phyloP scores from a whole-genome alignment of 2,329 filamentous ascomycete genomes.

The Botrytis galanthina region DNA sequence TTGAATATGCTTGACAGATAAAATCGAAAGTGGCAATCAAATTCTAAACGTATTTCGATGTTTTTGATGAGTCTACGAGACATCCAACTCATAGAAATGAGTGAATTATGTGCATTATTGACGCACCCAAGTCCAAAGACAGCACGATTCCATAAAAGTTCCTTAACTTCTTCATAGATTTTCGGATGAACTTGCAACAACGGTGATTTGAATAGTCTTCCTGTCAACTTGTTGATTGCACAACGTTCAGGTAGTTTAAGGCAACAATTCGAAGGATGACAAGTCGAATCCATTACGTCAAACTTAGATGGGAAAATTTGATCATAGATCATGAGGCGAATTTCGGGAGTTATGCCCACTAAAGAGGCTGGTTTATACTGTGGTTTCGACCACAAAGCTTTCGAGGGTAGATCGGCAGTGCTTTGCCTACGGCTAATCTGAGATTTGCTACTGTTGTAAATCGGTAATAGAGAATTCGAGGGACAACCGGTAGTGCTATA shows the following conservation, averaged over 20 bases:
- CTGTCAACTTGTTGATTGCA: neutral
- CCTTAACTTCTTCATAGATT: neutral
- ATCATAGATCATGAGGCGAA: neutral
- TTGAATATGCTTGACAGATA: neutral
- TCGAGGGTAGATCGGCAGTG: neutral
- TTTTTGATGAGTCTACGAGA: neutral
- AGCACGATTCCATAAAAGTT: neutral
- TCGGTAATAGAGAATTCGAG: neutral
- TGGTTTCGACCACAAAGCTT: neutral
- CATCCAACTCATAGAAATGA: neutral
- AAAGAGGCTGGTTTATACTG: neutral
- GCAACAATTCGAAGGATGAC: neutral
- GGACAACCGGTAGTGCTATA: neutral
- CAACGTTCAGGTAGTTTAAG: too few species aligned
- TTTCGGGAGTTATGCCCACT: neutral
- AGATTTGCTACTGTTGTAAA: neutral
- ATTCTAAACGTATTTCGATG: neutral
- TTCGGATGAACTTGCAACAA: neutral
- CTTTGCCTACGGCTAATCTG: neutral
- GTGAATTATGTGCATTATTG: neutral
- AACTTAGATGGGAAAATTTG: neutral
- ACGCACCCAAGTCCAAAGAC: neutral
- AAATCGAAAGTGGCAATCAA: accelerated
- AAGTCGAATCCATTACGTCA: neutral
- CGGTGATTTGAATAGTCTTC: neutral